Percentiles rank a stretch among this genome's conserved stretches.
These are phyloP conservation scores for Veloboletus limbatus DNA, from an alignment of 1,284 basidiomycete genomes.

Conservation along the genomic window DNA sequence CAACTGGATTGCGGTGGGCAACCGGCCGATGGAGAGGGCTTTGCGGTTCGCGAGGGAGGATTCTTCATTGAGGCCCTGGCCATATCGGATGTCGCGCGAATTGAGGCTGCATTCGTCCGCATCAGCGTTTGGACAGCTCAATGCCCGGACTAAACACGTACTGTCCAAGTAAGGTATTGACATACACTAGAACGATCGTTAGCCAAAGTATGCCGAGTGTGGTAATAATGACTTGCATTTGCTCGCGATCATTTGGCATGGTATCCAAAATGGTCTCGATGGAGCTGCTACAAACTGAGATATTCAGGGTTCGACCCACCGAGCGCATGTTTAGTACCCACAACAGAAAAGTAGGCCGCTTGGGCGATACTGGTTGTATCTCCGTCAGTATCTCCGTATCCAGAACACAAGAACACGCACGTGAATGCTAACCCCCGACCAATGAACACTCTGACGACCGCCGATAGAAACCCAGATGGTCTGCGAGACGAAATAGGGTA, in stretches of 20 bases:
- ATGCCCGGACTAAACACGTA: conserved; percentile 10
- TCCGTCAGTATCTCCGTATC: not conserved
- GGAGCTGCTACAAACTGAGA: conserved; percentile 36
- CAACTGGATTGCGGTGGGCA: conserved; percentile 18
- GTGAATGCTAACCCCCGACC: conserved; percentile 35
- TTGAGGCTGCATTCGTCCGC: conserved; percentile 31
- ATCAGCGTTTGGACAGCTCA: not conserved
- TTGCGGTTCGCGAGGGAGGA: conserved; percentile 16
- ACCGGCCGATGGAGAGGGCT: not conserved
- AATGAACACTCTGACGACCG: conserved; percentile 19
- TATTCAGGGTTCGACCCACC: not conserved
- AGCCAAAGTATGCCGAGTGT: not conserved
- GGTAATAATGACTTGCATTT: conserved; percentile 29
- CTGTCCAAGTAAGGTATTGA: conserved; percentile 31
- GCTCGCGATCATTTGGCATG: conserved; percentile 36
- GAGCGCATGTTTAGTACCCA: conserved; percentile 15
- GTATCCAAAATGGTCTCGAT: conserved; percentile 34
- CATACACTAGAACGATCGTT: conserved; percentile 23
- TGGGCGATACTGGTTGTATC: conserved; percentile 24
- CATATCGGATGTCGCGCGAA: conserved; percentile 30
- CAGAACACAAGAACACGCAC: conserved; percentile 17
- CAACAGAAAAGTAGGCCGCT: conserved; percentile 21
- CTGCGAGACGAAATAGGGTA: conserved; percentile 14
- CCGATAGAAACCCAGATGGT: conserved; percentile 10
- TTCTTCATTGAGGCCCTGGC: conserved; percentile 40